Percentiles rank a stretch among this genome's conserved stretches.
Evolutionary conservation across 495 filamentous ascomycete species (phyloP).

Genomic region (Gamarada debralockiae): DNA sequence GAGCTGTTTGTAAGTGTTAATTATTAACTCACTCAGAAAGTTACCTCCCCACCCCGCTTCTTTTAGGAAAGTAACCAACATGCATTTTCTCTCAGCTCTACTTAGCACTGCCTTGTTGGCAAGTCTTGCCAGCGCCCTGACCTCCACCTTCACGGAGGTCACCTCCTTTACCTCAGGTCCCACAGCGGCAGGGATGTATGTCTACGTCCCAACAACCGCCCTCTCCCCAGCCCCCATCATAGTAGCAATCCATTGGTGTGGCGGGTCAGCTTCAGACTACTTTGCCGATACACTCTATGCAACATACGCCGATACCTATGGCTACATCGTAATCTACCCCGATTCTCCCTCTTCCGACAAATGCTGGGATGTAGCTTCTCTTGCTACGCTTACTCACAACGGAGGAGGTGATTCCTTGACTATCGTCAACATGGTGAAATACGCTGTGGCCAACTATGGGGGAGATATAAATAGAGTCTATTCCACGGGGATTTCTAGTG

Average conservation of each 20-base stretch:
- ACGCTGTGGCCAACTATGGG: conserved; percentile 43
- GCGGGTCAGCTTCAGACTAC: conserved; percentile 46
- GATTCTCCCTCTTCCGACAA: conserved; percentile 34
- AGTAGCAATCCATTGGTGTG: conserved; percentile 52
- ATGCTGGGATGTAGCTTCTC: conserved; percentile 46
- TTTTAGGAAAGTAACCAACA: too few relatives aligned
- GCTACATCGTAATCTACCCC: conserved; percentile 46
- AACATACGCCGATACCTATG: conserved; percentile 38
- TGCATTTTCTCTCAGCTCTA: too few relatives aligned
- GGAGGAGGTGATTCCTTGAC: conserved; percentile 54
- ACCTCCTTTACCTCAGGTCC: conserved; percentile 38
- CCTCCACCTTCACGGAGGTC: conserved; percentile 21
- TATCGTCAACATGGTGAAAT: conserved; percentile 57
- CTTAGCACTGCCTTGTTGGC: neutral
- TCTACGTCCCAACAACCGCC: conserved; percentile 49
- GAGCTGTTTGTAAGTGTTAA: too few relatives aligned
- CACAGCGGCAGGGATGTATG: conserved; percentile 46
- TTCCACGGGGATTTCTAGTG: conserved; percentile 47
- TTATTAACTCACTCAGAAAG: too few relatives aligned
- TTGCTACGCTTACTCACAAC: conserved; percentile 41
- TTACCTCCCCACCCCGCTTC: too few relatives aligned
- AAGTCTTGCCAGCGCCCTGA: conserved; percentile 21
- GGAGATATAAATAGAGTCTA: conserved; percentile 47
- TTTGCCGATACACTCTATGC: conserved; percentile 42
- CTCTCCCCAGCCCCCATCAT: conserved; percentile 46